These are phyloP conservation scores for Moesziomyces antarcticus DNA, from an alignment of 1,284 basidiomycete species.

Conservation along the genomic window DNA sequence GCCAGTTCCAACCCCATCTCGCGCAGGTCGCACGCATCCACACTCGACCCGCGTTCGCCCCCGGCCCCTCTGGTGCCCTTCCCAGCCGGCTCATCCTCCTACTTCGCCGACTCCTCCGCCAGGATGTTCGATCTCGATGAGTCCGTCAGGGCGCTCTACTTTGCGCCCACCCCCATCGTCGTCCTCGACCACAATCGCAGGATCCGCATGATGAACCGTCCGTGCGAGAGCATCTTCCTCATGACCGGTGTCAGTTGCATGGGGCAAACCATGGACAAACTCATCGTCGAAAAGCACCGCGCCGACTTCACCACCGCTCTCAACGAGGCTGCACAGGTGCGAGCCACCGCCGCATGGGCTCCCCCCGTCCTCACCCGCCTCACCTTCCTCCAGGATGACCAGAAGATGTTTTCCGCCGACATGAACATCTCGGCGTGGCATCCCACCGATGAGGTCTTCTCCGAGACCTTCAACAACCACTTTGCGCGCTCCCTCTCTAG, in stretches of 20 bases:
- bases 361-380: conserved; percentile 53
- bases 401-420: conserved; percentile 49
- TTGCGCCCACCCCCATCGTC: conserved; percentile 60
- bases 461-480: conserved; percentile 45
- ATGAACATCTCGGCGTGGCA: conserved; percentile 60
- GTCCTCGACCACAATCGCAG: conserved; percentile 57
- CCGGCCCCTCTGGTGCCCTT: conserved; percentile 28
- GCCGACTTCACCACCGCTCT: conserved; percentile 35
- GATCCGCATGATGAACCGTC: conserved; percentile 61
- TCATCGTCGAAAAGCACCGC: conserved; percentile 29
- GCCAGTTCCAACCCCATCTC: conserved; percentile 4
- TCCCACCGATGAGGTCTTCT: conserved; percentile 60
- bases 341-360: conserved; percentile 40
- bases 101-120: conserved; percentile 30
- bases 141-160: conserved; percentile 61
- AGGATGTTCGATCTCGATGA: conserved; percentile 65
- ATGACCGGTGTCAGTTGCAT: conserved; percentile 48
- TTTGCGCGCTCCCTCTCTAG: conserved; percentile 14
- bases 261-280: conserved; percentile 55
- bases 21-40: conserved; percentile 5
- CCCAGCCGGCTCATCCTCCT: conserved; percentile 22
- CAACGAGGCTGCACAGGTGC: conserved; percentile 51
- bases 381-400: conserved; percentile 49
- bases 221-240: conserved; percentile 56
- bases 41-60: conserved; percentile 14